Conservation (phyloP, 2,329 filamentous ascomycete species). For the Epichloe sibirici region DNA sequence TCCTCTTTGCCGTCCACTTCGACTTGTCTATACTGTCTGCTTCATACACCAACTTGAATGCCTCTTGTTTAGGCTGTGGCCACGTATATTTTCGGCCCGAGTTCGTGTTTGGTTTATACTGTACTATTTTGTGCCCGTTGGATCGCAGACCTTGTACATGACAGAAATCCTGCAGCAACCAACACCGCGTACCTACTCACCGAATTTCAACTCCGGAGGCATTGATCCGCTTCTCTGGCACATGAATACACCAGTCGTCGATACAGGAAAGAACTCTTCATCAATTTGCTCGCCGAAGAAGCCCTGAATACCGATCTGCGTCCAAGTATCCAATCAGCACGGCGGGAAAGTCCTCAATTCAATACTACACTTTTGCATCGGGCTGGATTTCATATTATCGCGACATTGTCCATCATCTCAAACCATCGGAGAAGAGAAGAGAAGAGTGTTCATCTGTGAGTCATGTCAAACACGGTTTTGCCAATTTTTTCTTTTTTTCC, state of each 20-base stretch:
- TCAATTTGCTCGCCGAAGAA: neutral
- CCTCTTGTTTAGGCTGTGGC: neutral
- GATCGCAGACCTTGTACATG: neutral
- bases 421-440: neutral
- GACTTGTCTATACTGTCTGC: neutral
- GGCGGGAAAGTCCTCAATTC: neutral
- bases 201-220: neutral
- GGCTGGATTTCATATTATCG: too few relatives aligned
- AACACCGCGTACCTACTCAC: conserved; percentile 1
- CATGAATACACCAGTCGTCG: neutral
- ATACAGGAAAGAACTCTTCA: neutral
- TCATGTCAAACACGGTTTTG: neutral
- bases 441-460: neutral
- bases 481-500: neutral
- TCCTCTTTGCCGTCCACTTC: neutral
- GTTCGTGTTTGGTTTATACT: conserved; percentile 1
- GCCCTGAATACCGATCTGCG: neutral
- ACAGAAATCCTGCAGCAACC: neutral
- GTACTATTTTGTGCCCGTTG: neutral
- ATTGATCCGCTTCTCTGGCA: neutral
- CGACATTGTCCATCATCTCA: neutral
- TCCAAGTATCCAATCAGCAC: neutral
- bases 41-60: neutral
- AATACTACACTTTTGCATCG: neutral
- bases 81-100: conserved; percentile 6